A percentile compares a stretch with the other conserved stretches of the same genome.
Conservation (phyloP, 2,329 filamentous ascomycete species). For the Pseudogymnoascus sp. region DNA sequence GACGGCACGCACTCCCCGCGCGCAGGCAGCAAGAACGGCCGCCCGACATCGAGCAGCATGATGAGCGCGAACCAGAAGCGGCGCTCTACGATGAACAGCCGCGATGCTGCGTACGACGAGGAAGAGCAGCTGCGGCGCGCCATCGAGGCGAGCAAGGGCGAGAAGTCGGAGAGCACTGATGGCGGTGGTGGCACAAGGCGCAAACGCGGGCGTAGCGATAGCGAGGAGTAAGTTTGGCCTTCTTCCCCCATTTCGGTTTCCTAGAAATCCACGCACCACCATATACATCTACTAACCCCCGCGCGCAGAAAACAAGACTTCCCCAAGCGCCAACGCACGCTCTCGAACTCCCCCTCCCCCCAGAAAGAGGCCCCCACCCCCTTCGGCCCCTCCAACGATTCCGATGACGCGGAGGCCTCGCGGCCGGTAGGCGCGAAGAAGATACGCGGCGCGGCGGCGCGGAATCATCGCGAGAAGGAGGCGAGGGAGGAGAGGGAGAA, state of each 20-base stretch:
- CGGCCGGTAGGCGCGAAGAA: conserved; percentile 50
- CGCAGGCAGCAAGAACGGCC: conserved; percentile 46
- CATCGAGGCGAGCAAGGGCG: conserved; percentile 90
- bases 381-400: conserved; percentile 49
- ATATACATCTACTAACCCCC: conserved; percentile 20
- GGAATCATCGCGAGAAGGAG: conserved; percentile 54
- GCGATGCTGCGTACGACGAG: conserved; percentile 90
- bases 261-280: conserved; percentile 8
- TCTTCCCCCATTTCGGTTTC: not conserved
- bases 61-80: conserved; percentile 52
- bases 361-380: conserved; percentile 32
- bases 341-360: conserved; percentile 63
- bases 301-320: conserved; percentile 56
- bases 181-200: conserved; percentile 48
- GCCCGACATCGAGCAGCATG: conserved; percentile 37
- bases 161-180: conserved; percentile 39
- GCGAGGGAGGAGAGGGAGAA: conserved; percentile 69
- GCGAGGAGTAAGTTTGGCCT: conserved; percentile 70
- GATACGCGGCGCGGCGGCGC: conserved; percentile 46
- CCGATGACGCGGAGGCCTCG: conserved; percentile 56
- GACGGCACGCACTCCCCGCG: conserved; percentile 49
- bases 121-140: conserved; percentile 81
- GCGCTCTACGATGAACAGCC: conserved; percentile 94
- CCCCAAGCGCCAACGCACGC: conserved; percentile 76
- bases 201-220: conserved; percentile 83